Evolutionary conservation across 345 rosid genomes (phyloP).

Genomic region (Arabidopsis thaliana): DNA sequence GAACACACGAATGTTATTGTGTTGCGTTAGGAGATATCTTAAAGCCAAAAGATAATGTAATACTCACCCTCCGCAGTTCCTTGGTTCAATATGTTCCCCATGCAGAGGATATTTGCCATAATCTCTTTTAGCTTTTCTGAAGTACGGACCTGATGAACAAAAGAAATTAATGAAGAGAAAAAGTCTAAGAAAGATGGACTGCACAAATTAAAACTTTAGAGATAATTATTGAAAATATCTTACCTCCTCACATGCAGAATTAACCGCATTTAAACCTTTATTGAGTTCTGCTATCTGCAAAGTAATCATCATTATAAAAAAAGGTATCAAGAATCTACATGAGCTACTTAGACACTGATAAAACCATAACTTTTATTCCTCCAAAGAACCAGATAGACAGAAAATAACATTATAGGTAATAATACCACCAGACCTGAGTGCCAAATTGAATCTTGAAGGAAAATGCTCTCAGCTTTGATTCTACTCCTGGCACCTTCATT

Average conservation of each 20-base stretch:
- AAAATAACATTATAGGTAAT: constrained; percentile 29
- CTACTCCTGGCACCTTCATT: constrained; percentile 99
- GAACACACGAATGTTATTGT: too few species aligned
- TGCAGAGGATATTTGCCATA: constrained; percentile 86
- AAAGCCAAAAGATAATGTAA: constrained; percentile 4
- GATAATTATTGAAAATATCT: constrained; percentile 29
- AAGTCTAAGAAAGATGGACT: constrained; percentile 17
- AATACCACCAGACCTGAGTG: constrained; percentile 80
- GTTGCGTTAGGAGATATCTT: background rate
- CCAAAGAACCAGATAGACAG: constrained; percentile 35
- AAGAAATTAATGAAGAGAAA: constrained; percentile 20
- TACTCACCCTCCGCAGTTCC: constrained; percentile 97
- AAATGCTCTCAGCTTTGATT: constrained; percentile 92
- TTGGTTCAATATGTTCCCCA: constrained; percentile 92
- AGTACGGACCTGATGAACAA: constrained; percentile 69
- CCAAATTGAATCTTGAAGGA: constrained; percentile 94
- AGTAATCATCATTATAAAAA: background rate
- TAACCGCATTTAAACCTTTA: constrained; percentile 79
- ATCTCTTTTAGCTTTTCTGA: constrained; percentile 88
- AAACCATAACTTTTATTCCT: background rate
- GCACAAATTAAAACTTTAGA: constrained; percentile 12
- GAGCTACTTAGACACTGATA: background rate
- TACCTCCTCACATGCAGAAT: constrained; percentile 96
- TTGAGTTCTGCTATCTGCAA: constrained; percentile 82
- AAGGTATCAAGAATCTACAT: constrained; percentile 5